Conservation (phyloP, 257 asterid species). For the Rehmannia glutinosa region DNA sequence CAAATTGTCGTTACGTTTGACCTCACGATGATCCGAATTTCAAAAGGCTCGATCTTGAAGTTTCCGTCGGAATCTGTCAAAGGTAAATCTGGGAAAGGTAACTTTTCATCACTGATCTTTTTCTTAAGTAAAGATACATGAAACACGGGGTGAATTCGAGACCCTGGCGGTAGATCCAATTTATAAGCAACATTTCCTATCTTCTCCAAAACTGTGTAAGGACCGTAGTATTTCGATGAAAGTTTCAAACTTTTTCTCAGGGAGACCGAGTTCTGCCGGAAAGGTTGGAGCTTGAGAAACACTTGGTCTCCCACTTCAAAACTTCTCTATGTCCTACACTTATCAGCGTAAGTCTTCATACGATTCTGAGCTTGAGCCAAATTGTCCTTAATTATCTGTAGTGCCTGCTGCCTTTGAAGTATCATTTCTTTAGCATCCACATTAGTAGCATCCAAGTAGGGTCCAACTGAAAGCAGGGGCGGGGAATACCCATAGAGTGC, state of each 20-base stretch:
- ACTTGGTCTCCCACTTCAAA: neutral
- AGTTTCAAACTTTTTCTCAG: neutral
- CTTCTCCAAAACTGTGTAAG: neutral
- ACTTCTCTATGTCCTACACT: neutral
- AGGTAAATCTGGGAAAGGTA: too few species aligned
- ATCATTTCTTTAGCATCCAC: too few species aligned
- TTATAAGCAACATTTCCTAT: neutral
- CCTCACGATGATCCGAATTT: too few species aligned
- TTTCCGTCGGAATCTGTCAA: too few species aligned
- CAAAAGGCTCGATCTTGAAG: too few species aligned
- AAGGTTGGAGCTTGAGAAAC: neutral
- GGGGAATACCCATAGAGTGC: neutral
- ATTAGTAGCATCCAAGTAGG: too few species aligned
- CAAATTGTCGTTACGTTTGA: too few species aligned
- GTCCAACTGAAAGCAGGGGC: rapidly evolving
- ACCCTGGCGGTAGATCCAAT: neutral
- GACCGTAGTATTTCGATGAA: neutral
- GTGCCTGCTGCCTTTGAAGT: too few species aligned
- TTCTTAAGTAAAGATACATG: neutral
- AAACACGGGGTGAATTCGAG: neutral
- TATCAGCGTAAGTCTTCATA: neutral
- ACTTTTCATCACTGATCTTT: neutral
- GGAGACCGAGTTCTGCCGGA: neutral
- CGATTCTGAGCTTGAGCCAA: neutral
- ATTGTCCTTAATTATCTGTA: neutral